These are phyloP conservation scores for Trichaptum fuscoviolaceum DNA, from an alignment of 768 basidiomycete genomes.

Conservation along the genomic window DNA sequence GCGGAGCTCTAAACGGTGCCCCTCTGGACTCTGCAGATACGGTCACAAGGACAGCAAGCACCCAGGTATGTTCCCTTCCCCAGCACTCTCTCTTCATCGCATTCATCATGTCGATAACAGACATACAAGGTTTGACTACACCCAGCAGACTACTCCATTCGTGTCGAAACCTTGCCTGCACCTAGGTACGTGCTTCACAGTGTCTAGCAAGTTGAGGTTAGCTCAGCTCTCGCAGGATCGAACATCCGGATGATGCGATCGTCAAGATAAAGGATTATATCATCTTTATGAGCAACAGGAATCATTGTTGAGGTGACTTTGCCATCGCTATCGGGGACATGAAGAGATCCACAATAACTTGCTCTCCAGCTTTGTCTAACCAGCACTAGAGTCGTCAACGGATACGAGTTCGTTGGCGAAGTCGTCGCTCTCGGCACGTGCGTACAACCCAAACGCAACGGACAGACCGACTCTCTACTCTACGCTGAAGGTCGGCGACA, in stretches of 20 bases:
- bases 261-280: slow-evolving; percentile 60
- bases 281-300: not conserved
- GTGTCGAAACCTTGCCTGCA: slow-evolving; percentile 9
- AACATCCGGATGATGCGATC: slow-evolving; percentile 72
- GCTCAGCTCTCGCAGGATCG: slow-evolving; percentile 38
- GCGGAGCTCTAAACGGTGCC: too few relatives aligned
- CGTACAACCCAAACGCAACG: slow-evolving; percentile 35
- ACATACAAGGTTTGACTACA: slow-evolving; percentile 12
- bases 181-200: slow-evolving; percentile 5
- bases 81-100: not conserved
- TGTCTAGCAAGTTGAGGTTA: slow-evolving; percentile 1
- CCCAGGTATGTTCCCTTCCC: too few relatives aligned
- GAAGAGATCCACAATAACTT: slow-evolving; percentile 40
- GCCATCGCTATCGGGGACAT: slow-evolving; percentile 55
- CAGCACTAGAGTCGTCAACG: slow-evolving; percentile 49
- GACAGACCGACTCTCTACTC: slow-evolving; percentile 61
- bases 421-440: slow-evolving; percentile 62
- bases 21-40: not conserved
- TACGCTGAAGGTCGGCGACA: slow-evolving; percentile 63
- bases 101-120: not conserved
- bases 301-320: not conserved
- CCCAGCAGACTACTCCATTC: slow-evolving; percentile 10
- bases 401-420: slow-evolving; percentile 77
- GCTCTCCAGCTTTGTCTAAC: not conserved
- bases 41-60: not conserved